Evolutionary conservation across 352 stramenopile species (phyloP), one percentile per base, ranked within the genome.

Genomic region (Pythium oligandrum): DNA sequence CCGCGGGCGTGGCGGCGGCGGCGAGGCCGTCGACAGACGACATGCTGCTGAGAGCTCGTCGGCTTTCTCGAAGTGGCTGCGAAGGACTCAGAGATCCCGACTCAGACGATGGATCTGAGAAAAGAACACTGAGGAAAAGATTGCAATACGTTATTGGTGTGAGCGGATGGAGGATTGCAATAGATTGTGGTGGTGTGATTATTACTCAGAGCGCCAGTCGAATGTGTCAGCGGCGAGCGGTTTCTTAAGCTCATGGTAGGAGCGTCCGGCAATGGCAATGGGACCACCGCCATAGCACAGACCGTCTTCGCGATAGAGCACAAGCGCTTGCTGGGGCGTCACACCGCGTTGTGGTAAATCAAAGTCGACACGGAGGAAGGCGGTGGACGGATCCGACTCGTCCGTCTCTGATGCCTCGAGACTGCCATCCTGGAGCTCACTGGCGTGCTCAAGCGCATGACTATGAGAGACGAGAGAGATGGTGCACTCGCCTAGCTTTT

Each of bases 241-340:
- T 48, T 85, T 88, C 6, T 57, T 44, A 17, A 71, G 69, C 53
- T 91, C 81, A 50, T 82, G 76, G 71, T 93, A 94, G 5, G 79
- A 85, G 33, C 74, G 59, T 0, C 79, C 80, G 2, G 73, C 75
- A 40, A 68, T 72, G 44, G 65, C 68, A 53, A 94, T 90, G 3
- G 82, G 78, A 0, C 84, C 84, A 9, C 84, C 84, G 26, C 84
- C 84, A 40, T 88, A 91, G 59, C 84, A 94, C 32, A 91, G 55
- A 6, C 84, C 79, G 40, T 97, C 88, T 2, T 55, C 52, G 33
- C 73, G 72, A 57, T 96, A 97, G 40, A 96, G 64, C n/a, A 93
- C 88, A 12, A 96, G 67, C 8, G 86, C 76, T 46, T 97, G 88
- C 38, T 90, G 78, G 11, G 82, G 82, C 7, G 88, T 91, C 4